phyloP scores from a whole-genome alignment of 2,329 filamentous ascomycete species.

The Anisogramma anomala region DNA sequence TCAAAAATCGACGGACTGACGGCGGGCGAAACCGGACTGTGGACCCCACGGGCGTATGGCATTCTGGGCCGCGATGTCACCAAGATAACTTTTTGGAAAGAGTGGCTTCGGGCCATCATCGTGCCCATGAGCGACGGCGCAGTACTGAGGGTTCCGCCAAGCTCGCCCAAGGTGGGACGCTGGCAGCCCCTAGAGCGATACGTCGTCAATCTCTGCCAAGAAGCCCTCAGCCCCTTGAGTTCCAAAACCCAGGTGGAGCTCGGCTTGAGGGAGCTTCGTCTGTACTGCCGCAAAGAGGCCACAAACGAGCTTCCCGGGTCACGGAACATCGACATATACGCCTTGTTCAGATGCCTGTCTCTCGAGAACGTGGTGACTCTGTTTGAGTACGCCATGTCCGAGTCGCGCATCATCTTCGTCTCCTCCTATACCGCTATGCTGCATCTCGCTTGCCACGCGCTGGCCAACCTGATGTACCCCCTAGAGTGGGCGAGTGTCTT shows the following conservation, averaged over 20 bases:
- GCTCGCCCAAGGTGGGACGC: constrained; percentile 78
- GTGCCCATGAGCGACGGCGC: constrained; percentile 90
- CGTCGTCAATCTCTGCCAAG: constrained; percentile 91
- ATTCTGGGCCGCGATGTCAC: constrained; percentile 75
- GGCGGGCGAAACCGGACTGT: constrained; percentile 87
- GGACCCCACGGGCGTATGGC: constrained; percentile 89
- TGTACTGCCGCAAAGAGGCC: constrained; percentile 90
- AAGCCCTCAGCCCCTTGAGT: constrained; percentile 81
- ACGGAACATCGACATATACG: constrained; percentile 83
- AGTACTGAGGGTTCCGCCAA: constrained; percentile 71
- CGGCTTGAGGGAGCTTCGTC: constrained; percentile 72
- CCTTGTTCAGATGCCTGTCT: constrained; percentile 79
- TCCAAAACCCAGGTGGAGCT: constrained; percentile 96
- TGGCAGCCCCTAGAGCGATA: constrained; percentile 97
- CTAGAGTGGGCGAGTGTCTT: constrained; percentile 90
- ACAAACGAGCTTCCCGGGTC: constrained; percentile 86
- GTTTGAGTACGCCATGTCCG: constrained; percentile 84
- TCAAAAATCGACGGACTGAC: constrained; percentile 96
- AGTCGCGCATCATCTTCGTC: constrained; percentile 90
- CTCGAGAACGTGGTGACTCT: constrained; percentile 86
- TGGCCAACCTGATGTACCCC: constrained; percentile 77
- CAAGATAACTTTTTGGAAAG: constrained; percentile 91
- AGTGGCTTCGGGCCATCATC: constrained; percentile 89
- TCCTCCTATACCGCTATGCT: constrained; percentile 96
- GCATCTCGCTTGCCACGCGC: constrained; percentile 79